phyloP scores from a whole-genome alignment of 768 basidiomycete species.

The Suillus brevipes region DNA sequence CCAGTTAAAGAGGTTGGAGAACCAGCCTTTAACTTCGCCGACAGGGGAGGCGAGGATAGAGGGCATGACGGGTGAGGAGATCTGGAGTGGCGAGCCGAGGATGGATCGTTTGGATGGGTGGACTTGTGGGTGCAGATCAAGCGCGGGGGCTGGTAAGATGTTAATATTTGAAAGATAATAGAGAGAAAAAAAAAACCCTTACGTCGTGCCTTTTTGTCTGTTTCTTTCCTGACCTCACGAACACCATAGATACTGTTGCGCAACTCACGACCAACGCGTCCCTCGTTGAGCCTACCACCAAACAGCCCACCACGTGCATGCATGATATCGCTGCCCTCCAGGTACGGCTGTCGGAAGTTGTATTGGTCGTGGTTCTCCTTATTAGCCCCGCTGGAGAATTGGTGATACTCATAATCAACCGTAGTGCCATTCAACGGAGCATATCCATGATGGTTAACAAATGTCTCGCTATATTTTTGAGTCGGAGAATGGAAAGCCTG shows the following conservation, averaged over 20 bases:
- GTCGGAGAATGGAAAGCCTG: conserved; percentile 21
- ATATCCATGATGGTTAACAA: conserved; percentile 10
- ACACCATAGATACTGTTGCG: conserved; percentile 46
- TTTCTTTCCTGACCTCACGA: conserved; percentile 45
- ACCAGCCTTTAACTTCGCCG: conserved; percentile 89
- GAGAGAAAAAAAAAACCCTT: conserved; percentile 28
- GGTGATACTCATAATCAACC: conserved; percentile 16
- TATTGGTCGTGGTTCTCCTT: conserved; percentile 40
- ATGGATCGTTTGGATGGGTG: conserved; percentile 49
- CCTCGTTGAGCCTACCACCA: conserved; percentile 30
- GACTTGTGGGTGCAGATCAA: conserved; percentile 47
- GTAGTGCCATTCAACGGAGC: conserved; percentile 6
- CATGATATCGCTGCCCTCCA: conserved; percentile 18
- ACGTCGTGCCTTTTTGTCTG: conserved; percentile 59
- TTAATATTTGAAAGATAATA: conserved; percentile 4
- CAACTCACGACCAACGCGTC: conserved; percentile 46
- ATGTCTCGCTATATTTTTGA: conserved; percentile 12
- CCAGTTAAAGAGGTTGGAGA: conserved; percentile 94
- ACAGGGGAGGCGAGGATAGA: conserved; percentile 67
- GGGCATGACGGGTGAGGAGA: conserved; percentile 36
- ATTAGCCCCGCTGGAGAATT: conserved; percentile 24
- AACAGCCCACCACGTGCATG: conserved; percentile 33
- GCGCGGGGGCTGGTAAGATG: conserved; percentile 46
- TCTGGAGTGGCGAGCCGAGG: conserved; percentile 50
- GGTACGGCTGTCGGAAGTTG: conserved; percentile 16